Percentiles rank a stretch among this genome's conserved stretches.
Evolutionary conservation across 2,329 filamentous ascomycete species (phyloP).

Genomic region (Ophiocordyceps camponoti-floridani): DNA sequence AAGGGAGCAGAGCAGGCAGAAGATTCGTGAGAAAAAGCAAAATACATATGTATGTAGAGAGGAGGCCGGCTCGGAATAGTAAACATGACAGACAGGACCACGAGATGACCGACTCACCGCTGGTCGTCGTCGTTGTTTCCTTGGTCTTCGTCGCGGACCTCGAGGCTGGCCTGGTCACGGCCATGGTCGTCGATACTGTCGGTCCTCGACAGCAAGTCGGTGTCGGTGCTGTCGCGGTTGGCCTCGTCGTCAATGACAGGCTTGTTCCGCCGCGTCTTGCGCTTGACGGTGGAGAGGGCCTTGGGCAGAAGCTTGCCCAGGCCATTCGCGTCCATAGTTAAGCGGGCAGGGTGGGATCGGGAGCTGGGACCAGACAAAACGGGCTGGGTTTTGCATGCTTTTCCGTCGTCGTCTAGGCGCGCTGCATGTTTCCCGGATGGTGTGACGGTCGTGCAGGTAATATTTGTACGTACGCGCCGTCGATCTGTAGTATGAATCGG

Average conservation of each 20-base stretch:
- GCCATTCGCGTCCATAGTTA: constrained; percentile 6
- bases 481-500: too few species aligned
- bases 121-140: not conserved
- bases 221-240: too few species aligned
- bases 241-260: constrained; percentile 9
- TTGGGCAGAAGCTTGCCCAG: constrained; percentile 36
- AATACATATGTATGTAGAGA: not conserved
- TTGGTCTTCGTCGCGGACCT: not conserved
- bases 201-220: constrained; percentile 10
- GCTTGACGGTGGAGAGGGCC: constrained; percentile 25
- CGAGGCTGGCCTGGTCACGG: constrained; percentile 7
- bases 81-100: too few species aligned
- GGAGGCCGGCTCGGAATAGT: too few species aligned
- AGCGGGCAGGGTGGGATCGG: too few species aligned
- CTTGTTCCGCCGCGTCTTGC: constrained; percentile 28
- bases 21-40: not conserved
- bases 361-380: too few species aligned
- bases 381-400: too few species aligned
- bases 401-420: too few species aligned
- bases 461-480: too few species aligned
- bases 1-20: not conserved
- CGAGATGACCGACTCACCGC: not conserved
- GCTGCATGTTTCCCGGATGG: too few species aligned
- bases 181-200: constrained; percentile 15
- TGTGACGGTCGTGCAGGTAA: too few species aligned